Base-by-base conservation (phyloP, 2,329 filamentous ascomycete genomes). In the Fusarium chlamydosporum region DNA sequence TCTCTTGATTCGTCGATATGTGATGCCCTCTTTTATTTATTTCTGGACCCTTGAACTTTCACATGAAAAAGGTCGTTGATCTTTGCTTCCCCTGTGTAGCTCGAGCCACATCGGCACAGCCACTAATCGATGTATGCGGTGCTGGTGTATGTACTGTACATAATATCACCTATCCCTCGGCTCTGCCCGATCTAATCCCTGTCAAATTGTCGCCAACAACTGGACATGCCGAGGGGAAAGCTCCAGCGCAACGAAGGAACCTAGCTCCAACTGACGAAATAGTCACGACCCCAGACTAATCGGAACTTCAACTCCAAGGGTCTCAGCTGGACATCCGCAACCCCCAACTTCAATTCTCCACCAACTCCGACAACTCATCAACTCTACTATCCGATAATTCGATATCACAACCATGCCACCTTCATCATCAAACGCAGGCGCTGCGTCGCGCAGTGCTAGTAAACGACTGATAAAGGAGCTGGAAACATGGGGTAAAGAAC, bases 381-480 rank as follows among this genome's bases (percentile, higher is more conserved):
- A 31, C 23, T 40, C 31, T 48, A 59, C 46, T 20, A 61, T 26
- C 4, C n/a, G 2, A 50, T 45, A 20, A 7, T 23, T 11, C 56
- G n/a, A 41, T 37, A 65, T 41, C 61, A 52, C 16, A 48, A 16
- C 40, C 52, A 64, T 72, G 66, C 37, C 73, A 35, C 57, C 61
- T 37, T 61, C 73, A 33, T 67, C 73, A 56, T 42, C 61, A 31
- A 38, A 64, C 29, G 63, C 73, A 13, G 63, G 61, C 41, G 45
- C 67, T 33, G 73, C 78, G 34, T 79, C 81, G 43, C 76, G 82
- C 37, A 82, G 82, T 68, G 86, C 87, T 23, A 81, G 84, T 33
- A 86, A 85, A 74, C 84, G 88, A 26, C 82, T 90, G 63, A 76
- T 89, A 65, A 86, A 85, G 73, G 88, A 90, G 76, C 80, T 90